Evolutionary conservation across 345 rosid species (phyloP).

Genomic region (Bruguiera parviflora): DNA sequence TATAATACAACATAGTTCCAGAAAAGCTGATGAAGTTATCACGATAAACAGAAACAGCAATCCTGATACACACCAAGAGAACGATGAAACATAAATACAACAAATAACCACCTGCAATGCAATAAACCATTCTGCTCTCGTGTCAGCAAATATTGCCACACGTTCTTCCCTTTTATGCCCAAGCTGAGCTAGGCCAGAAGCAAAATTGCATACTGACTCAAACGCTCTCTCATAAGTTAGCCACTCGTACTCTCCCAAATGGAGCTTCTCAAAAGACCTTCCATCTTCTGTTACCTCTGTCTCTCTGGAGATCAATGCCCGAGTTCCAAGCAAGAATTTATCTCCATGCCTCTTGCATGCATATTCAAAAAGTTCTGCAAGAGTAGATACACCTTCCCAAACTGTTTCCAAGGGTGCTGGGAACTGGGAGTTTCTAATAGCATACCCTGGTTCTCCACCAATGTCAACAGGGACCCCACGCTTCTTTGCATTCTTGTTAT

Average conservation of each 20-base stretch:
- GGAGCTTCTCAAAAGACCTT: conserved; percentile 82
- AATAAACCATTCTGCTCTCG: conserved; percentile 94
- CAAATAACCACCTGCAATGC: conserved; percentile 69
- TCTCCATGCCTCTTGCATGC: conserved; percentile 57
- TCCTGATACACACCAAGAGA: background rate
- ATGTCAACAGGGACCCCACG: conserved; percentile 76
- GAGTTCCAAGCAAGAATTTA: conserved; percentile 70
- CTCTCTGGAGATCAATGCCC: conserved; percentile 65
- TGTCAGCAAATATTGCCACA: conserved; percentile 92
- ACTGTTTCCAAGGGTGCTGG: conserved; percentile 49
- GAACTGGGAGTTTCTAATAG: conserved; percentile 59
- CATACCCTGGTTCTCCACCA: conserved; percentile 81
- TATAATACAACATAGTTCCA: too few relatives aligned
- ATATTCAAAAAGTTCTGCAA: conserved; percentile 83
- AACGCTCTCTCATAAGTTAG: conserved; percentile 59
- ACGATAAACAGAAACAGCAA: background rate
- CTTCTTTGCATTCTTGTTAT: conserved; percentile 51
- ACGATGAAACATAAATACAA: background rate
- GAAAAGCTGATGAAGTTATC: background rate
- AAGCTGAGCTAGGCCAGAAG: conserved; percentile 75
- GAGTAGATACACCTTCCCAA: conserved; percentile 76
- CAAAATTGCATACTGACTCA: conserved; percentile 59
- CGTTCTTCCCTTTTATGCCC: conserved; percentile 74
- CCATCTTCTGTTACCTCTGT: conserved; percentile 58
- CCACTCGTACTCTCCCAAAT: conserved; percentile 94